Evolutionary conservation across 2,329 filamentous ascomycete species (phyloP), one percentile per base, ranked within the genome.

Genomic region (Dactylellina haptotyla): DNA sequence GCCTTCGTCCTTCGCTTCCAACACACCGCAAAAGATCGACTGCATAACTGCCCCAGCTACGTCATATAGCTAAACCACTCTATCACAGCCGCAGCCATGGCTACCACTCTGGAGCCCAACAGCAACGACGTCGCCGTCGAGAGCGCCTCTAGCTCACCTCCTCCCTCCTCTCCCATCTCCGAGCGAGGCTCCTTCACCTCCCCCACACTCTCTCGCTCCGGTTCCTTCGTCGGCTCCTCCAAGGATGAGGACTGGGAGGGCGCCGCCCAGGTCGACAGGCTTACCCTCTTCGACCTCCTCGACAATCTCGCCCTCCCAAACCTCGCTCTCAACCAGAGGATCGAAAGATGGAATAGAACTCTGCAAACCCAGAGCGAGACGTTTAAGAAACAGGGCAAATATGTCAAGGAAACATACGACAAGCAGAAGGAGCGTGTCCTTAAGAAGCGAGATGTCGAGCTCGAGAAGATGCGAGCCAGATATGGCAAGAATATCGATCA

Each of bases 251-350:
- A 72, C 37, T 72, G 67, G 67, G 67, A 72, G 37, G 59, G 67
- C 32, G 67, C 53, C 9, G 67, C 93, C 8, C 93, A 94, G 0
- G 84, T 97, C 23, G 95, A 99, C 80, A 90, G 92, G 57, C 84
- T 99, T 61, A 93, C 91, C 39, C 88, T 98, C 67, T 92, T 99
- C 78, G 95, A 99, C 79, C 85, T 99, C 53, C 87, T 99, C 76
- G 94, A 97, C 82, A 98, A 97, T 80, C 82, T 99, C 75, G 91
- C 93, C 4, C 46, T 72, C 12, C 67, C 67, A 0, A 50, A 53
- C n/a, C 59, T 72, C 37, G 67, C 59, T 16, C 84, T 99, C 30
- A 90, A 93, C 0, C 91, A 96, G 79, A 91, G 94, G 77, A 86
- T 99, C 18, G 95, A 98, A 82, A 95, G 91, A 83, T 85, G 97